Base-by-base conservation (phyloP, 306 rosid species). In the Cucurbita argyrosperma region DNA sequence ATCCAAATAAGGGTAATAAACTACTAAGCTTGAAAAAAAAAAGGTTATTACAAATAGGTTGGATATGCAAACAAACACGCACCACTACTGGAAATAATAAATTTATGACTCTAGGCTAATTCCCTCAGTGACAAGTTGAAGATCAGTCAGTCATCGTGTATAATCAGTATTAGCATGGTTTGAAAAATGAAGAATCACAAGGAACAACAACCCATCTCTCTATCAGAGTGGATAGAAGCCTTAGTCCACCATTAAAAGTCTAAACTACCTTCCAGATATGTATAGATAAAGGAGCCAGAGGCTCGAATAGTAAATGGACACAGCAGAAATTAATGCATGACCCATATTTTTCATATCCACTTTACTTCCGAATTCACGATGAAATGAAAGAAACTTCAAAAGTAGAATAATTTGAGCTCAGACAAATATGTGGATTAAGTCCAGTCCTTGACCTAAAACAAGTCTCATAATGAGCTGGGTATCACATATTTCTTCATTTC, bases 131-230 rank as follows among this genome's bases (percentile, higher is more conserved):
- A 7, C 10, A 58, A 55, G 58, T 6, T 56, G 49, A 23, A 11
- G 6, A 30, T 74, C 53, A 79, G n/a, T 74, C 53, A 79, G 79
- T 82, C 90, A 82, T 63, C 57, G 49, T 6, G 50, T 26, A n/a
- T 26, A 40, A 75, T 86, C 90, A 83, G 83, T 69, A 85, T 89
- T 89, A 86, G 85, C 96, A 91, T 83, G 86, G 90, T 80, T 71
- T 16, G 79, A 53, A 43, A 52, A 10, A 1, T 8, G 35, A 54
- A 66, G 14, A 80, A 75, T 77, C 80, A 75, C 50, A 5, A 82
- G 80, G 82, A 79, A 82, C 76, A 63, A 30, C 35, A 35, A 47
- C 40, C 56, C 6, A 42, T 42, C 38, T n/a, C 50, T 39, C 51
- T 1, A 13, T 60, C 10, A 35, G 14, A 18, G 15, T 9, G 35